Conservation (phyloP, 192 early-diverging fungal species). For the Phlyctochytrium planicorne region DNA sequence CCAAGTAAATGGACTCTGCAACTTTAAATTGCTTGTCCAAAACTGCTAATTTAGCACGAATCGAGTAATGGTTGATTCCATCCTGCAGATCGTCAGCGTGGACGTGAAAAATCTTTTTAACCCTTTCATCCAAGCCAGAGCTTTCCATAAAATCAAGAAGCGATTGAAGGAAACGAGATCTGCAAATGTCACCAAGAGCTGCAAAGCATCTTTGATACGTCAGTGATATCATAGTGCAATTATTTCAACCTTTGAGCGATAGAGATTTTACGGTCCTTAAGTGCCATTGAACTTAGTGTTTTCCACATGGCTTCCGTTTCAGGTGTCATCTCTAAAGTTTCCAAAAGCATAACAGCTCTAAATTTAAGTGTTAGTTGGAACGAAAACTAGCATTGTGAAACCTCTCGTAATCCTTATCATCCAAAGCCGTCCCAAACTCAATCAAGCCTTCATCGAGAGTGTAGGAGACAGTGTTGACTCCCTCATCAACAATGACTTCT, state of each 20-base stretch:
- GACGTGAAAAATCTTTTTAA: background rate
- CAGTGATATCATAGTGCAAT: conserved; percentile 4
- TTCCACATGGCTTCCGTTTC: conserved; percentile 72
- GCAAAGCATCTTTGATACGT: conserved; percentile 50
- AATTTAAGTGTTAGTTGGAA: conserved; percentile 7
- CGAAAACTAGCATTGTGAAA: conserved; percentile 8
- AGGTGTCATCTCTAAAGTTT: conserved; percentile 58
- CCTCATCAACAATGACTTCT: conserved; percentile 67
- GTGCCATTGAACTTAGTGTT: conserved; percentile 48
- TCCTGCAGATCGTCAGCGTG: conserved; percentile 17
- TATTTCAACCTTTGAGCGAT: conserved; percentile 54
- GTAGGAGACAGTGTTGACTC: conserved; percentile 66
- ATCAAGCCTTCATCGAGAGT: conserved; percentile 67
- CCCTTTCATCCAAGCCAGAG: conserved; percentile 25
- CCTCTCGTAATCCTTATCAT: conserved; percentile 66
- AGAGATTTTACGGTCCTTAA: conserved; percentile 53
- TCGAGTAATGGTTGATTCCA: conserved; percentile 35
- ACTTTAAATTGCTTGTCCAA: conserved; percentile 64
- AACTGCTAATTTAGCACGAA: conserved; percentile 53
- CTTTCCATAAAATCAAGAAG: conserved; percentile 37
- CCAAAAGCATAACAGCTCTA: conserved; percentile 61
- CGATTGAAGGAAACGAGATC: conserved; percentile 46
- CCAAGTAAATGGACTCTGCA: conserved; percentile 59
- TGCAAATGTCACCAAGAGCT: conserved; percentile 57
- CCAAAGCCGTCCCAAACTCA: conserved; percentile 65